phyloP scores from a whole-genome alignment of 2,329 filamentous ascomycete species.

The Colletotrichum orchidophilum region DNA sequence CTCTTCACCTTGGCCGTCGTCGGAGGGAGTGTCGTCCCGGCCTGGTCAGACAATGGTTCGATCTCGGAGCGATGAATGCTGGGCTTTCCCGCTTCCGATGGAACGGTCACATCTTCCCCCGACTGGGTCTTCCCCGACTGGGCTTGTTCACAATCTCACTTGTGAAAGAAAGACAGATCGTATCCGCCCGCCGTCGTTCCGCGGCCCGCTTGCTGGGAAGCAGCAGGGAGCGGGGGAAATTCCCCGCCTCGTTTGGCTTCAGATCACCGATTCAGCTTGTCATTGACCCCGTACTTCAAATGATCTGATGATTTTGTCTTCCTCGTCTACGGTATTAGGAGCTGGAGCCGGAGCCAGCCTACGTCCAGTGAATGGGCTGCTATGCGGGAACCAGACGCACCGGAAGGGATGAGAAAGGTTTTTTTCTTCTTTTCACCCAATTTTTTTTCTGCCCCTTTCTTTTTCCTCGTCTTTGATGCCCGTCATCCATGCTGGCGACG shows the following conservation, averaged over 20 bases:
- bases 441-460: neutral
- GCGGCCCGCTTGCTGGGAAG: conserved; percentile 12
- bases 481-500: conserved; percentile 19
- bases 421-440: neutral
- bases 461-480: conserved; percentile 6
- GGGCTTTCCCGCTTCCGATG: neutral
- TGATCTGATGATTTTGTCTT: conserved; percentile 7
- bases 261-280: neutral
- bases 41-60: conserved; percentile 24
- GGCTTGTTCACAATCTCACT: neutral
- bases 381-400: neutral
- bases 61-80: neutral
- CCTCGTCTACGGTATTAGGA: neutral
- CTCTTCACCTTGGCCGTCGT: neutral
- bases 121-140: neutral
- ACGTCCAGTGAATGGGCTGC: neutral
- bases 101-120: conserved; percentile 7
- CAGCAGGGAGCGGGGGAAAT: neutral
- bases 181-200: conserved; percentile 24
- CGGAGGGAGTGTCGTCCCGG: neutral
- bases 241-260: neutral
- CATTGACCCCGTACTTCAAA: neutral
- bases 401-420: neutral
- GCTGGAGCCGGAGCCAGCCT: neutral
- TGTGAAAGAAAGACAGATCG: conserved; percentile 6